phyloP scores from a whole-genome alignment of 2,329 filamentous ascomycete species.

The Talaromyces rugulosus region DNA sequence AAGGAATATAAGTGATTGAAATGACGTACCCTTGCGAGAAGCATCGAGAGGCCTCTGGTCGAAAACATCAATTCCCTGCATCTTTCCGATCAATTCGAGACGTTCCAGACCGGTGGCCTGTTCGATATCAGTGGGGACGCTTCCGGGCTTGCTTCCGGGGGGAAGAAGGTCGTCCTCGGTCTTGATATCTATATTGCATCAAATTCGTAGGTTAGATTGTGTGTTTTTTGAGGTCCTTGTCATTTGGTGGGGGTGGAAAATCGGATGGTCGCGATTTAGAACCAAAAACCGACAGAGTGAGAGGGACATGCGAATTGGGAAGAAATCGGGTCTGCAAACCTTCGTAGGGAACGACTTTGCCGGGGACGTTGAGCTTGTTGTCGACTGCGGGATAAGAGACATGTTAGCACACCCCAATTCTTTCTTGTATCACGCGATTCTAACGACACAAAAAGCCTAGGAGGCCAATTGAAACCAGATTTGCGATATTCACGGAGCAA shows the following conservation, averaged over 20 bases:
- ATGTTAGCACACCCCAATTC: slow-evolving; percentile 2
- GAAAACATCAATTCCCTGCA: slow-evolving; percentile 97
- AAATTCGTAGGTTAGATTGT: slow-evolving; percentile 4
- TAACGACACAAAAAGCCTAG: not conserved
- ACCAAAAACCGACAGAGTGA: not conserved
- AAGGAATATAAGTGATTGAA: not conserved
- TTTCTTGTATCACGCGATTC: not conserved
- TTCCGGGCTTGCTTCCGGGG: slow-evolving; percentile 75
- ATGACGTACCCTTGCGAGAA: slow-evolving; percentile 67
- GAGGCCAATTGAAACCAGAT: not conserved
- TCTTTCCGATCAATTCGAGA: slow-evolving; percentile 98
- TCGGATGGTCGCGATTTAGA: not conserved
- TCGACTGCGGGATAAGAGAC: slow-evolving; percentile 20
- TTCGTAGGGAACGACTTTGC: slow-evolving; percentile 43
- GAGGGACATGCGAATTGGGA: not conserved
- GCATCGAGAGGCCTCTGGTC: slow-evolving; percentile 96
- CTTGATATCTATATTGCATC: slow-evolving; percentile 66
- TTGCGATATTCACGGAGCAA: not conserved
- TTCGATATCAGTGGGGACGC: slow-evolving; percentile 88
- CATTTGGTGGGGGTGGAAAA: not conserved
- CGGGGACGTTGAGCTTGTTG: slow-evolving; percentile 36
- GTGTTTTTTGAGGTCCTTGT: not conserved
- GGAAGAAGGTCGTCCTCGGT: slow-evolving; percentile 75
- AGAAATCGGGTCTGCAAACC: slow-evolving; percentile 29
- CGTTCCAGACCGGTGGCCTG: slow-evolving; percentile 97